Evolutionary conservation across 768 basidiomycete genomes (phyloP).

Genomic region (Collybiopsis luxurians): DNA sequence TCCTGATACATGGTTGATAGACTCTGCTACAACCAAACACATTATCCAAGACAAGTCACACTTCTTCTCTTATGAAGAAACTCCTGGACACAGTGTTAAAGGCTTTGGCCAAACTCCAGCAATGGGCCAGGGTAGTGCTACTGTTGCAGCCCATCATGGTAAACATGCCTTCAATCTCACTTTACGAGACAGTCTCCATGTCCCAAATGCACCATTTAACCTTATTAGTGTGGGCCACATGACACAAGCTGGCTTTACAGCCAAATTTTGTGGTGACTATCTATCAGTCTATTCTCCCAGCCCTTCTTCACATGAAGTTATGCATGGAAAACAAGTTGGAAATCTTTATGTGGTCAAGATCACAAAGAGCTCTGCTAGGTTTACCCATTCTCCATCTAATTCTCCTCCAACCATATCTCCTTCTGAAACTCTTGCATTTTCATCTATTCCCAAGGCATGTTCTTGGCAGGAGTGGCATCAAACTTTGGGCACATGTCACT

Average conservation of each 20-base stretch:
- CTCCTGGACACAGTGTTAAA: no score
- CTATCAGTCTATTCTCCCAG: slow-evolving; percentile 12
- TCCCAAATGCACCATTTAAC: slow-evolving; percentile 11
- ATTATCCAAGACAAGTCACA: no score
- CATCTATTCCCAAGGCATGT: not conserved
- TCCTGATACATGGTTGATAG: no score
- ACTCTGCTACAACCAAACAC: no score
- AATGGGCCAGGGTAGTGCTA: not conserved
- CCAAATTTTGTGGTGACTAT: slow-evolving; percentile 11
- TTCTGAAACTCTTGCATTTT: not conserved
- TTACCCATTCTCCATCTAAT: not conserved
- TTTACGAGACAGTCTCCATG: slow-evolving; percentile 8
- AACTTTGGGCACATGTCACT: no score
- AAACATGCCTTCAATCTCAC: not conserved
- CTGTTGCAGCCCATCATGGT: no score
- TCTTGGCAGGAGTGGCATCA: no score
- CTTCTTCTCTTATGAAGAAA: no score
- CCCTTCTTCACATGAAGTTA: slow-evolving; percentile 4
- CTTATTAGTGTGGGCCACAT: slow-evolving; percentile 14
- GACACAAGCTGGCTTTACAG: slow-evolving; percentile 3
- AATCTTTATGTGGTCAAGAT: slow-evolving; percentile 7
- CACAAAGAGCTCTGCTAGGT: not conserved
- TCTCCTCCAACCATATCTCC: not conserved
- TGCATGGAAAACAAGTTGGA: slow-evolving; percentile 8
- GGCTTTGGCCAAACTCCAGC: no score